Conservation (phyloP, 305 asterid genomes). For the Fraxinus ornus region DNA sequence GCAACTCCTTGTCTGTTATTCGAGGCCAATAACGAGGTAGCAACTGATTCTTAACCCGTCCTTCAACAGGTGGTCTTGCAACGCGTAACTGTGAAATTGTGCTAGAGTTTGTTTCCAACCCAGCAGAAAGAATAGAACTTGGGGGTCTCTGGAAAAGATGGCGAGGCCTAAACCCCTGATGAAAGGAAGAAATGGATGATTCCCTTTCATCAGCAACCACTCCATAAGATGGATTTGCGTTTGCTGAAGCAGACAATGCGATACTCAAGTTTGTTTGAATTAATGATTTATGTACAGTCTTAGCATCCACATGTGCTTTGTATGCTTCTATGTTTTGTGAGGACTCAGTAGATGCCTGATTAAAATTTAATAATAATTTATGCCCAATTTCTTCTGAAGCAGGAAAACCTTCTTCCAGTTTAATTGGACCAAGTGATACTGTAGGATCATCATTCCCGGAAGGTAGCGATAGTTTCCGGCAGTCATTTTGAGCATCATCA, state of each 20-base stretch:
- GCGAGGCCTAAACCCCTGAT: conserved; percentile 59
- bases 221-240: conserved; percentile 35
- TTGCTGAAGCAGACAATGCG: conserved; percentile 55
- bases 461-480: conserved; percentile 32
- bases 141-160: conserved; percentile 75
- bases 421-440: conserved; percentile 34
- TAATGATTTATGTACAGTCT: conserved; percentile 37
- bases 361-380: conserved; percentile 35
- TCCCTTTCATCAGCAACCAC: conserved; percentile 54
- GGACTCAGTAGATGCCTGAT: conserved; percentile 37
- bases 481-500: conserved; percentile 37
- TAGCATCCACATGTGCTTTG: conserved; percentile 34
- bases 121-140: conserved; percentile 45
- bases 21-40: conserved; percentile 99
- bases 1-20: conserved; percentile 92
- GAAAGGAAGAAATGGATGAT: conserved; percentile 45
- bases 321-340: conserved; percentile 33
- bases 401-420: conserved; percentile 43
- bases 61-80: conserved; percentile 97
- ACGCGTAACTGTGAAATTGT: conserved; percentile 68
- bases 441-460: conserved; percentile 33
- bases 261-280: conserved; percentile 82
- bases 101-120: conserved; percentile 52
- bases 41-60: conserved; percentile 83
- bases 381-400: conserved; percentile 44